A percentile compares a stretch with the other conserved stretches of the same genome.
phyloP scores from a whole-genome alignment of 2,329 filamentous ascomycete genomes.

The Bipolaris oryzae region DNA sequence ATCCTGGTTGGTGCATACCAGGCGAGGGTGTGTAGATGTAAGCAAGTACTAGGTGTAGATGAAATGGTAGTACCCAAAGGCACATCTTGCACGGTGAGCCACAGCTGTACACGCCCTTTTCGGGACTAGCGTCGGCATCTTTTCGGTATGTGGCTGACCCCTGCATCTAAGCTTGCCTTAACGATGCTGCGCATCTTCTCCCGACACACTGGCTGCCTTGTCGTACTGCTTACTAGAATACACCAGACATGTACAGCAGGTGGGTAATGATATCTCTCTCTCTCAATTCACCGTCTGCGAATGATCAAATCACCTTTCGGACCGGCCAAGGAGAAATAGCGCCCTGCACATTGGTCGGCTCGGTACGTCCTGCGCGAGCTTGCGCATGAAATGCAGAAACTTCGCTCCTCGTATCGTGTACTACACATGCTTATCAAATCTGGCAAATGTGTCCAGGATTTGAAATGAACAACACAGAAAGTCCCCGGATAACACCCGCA shows the following conservation, averaged over 20 bases:
- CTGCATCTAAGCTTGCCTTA: not conserved
- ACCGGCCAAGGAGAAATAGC: not conserved
- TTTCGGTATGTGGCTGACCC: not conserved
- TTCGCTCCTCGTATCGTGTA: not conserved
- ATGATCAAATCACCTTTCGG: not conserved
- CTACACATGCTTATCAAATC: not conserved
- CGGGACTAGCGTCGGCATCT: conserved; percentile 1
- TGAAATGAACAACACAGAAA: not conserved
- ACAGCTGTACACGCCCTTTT: not conserved
- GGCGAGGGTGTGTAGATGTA: not conserved
- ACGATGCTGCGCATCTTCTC: not conserved
- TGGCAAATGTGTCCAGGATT: not conserved
- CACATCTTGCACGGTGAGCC: not conserved
- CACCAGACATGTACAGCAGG: not conserved
- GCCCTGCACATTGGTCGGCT: not conserved
- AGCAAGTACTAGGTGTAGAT: no score
- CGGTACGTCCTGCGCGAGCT: not conserved
- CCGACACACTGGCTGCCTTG: conserved; percentile 1
- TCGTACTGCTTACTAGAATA: not conserved
- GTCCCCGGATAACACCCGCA: not conserved
- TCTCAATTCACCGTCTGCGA: not conserved
- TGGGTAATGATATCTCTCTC: not conserved
- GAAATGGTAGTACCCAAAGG: not conserved
- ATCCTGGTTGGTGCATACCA: not conserved
- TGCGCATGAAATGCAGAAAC: not conserved